Evolutionary conservation across 2,329 filamentous ascomycete genomes (phyloP).

Genomic region (Xylariaceae sp.): DNA sequence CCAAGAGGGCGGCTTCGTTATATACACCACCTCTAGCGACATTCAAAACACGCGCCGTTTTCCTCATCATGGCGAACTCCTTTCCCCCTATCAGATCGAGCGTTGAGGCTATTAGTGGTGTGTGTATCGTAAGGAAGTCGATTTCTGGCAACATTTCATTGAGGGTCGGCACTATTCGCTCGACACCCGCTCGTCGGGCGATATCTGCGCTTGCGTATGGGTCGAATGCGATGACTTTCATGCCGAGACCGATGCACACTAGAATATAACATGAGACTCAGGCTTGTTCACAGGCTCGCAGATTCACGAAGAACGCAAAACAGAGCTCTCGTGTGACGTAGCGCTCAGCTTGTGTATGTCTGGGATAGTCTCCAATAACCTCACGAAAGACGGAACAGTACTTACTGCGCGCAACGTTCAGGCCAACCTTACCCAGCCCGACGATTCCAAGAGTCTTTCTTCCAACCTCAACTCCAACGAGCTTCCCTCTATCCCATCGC

Average conservation of each 20-base stretch:
- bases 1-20: conserved; percentile 70
- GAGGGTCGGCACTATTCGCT: conserved; percentile 52
- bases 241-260: conserved; percentile 20
- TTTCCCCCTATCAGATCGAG: conserved; percentile 67
- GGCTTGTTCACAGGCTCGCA: not conserved
- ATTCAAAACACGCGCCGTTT: conserved; percentile 71
- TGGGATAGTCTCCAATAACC: too few species aligned
- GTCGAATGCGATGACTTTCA: conserved; percentile 72
- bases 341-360: too few species aligned
- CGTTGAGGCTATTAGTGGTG: conserved; percentile 74
- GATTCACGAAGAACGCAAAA: not conserved
- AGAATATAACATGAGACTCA: not conserved
- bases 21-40: conserved; percentile 79
- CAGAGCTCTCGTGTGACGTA: too few species aligned
- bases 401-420: conserved; percentile 61
- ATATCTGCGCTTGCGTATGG: conserved; percentile 75
- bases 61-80: conserved; percentile 71
- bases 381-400: not conserved
- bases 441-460: conserved; percentile 75
- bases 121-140: conserved; percentile 80
- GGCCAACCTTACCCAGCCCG: conserved; percentile 78
- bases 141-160: conserved; percentile 61
- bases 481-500: conserved; percentile 70
- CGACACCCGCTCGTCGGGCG: conserved; percentile 65
- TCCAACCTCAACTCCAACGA: conserved; percentile 76